phyloP scores from a whole-genome alignment of 2,329 filamentous ascomycete species.

The Graphilbum fragrans region DNA sequence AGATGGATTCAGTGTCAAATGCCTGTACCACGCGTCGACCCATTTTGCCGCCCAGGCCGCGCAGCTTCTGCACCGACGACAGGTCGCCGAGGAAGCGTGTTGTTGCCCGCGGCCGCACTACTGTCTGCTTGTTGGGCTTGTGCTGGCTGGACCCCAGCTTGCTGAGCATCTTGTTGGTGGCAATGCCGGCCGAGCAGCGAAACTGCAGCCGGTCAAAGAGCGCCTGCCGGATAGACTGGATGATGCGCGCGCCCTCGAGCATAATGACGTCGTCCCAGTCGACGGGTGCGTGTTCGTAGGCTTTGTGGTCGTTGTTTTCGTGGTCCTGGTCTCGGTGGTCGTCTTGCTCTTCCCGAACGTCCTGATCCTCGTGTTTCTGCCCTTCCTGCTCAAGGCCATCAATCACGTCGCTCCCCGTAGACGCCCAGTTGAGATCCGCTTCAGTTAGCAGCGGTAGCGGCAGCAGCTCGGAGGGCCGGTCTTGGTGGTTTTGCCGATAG shows the following conservation, averaged over 20 bases:
- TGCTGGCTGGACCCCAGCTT: slow-evolving; percentile 86
- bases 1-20: slow-evolving; percentile 71
- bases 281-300: no score
- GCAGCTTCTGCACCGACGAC: slow-evolving; percentile 92
- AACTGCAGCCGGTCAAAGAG: slow-evolving; percentile 65
- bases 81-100: slow-evolving; percentile 68
- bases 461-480: slow-evolving; percentile 58
- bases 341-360: background rate
- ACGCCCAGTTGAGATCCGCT: slow-evolving; percentile 7
- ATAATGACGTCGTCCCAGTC: slow-evolving; percentile 96
- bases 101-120: slow-evolving; percentile 78
- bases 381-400: background rate
- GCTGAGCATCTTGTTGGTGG: slow-evolving; percentile 83
- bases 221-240: slow-evolving; percentile 58
- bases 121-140: slow-evolving; percentile 89
- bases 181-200: slow-evolving; percentile 83
- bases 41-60: slow-evolving; percentile 89
- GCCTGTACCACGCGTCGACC: slow-evolving; percentile 73
- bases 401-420: slow-evolving; percentile 8
- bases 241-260: slow-evolving; percentile 77
- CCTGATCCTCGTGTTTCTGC: background rate
- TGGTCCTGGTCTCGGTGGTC: background rate
- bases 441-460: slow-evolving; percentile 45
- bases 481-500: slow-evolving; percentile 54
- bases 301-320: background rate